Conservation (phyloP, 352 stramenopile genomes). For the Pythium aquatile region DNA sequence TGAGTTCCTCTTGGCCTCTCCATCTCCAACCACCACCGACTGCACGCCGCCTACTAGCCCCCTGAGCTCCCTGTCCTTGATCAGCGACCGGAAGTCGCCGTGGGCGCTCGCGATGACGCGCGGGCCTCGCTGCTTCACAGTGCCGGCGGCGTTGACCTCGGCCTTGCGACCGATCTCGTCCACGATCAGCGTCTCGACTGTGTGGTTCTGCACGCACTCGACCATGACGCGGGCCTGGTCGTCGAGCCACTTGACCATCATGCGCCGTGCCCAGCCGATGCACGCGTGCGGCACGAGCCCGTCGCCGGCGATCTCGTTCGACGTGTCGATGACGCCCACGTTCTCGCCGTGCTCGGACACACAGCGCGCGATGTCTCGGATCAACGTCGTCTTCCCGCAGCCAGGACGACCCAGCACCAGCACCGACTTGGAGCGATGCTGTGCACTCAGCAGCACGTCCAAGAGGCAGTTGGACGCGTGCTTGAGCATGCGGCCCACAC, state of each 20-base stretch:
- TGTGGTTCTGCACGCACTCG: slow-evolving; percentile 91
- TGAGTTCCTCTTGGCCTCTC: slow-evolving; percentile 34
- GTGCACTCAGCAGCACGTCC: slow-evolving; percentile 56
- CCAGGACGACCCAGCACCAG: slow-evolving; percentile 63
- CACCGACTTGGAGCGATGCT: slow-evolving; percentile 50
- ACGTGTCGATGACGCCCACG: slow-evolving; percentile 88
- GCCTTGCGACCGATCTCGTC: slow-evolving; percentile 85
- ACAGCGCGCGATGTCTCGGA: slow-evolving; percentile 71
- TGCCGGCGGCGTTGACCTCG: slow-evolving; percentile 75
- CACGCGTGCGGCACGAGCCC: slow-evolving; percentile 76
- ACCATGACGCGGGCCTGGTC: slow-evolving; percentile 80
- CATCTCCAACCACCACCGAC: slow-evolving; percentile 62
- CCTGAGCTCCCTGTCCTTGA: slow-evolving; percentile 83
- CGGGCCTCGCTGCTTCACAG: slow-evolving; percentile 69
- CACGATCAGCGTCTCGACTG: slow-evolving; percentile 82
- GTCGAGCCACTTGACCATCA: slow-evolving; percentile 80
- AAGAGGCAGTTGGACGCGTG: slow-evolving; percentile 61
- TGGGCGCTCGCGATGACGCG: slow-evolving; percentile 85
- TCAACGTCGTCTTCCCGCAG: slow-evolving; percentile 85
- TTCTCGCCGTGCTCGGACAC: slow-evolving; percentile 66
- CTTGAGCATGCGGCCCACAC: slow-evolving; percentile 60
- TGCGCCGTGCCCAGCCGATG: slow-evolving; percentile 64
- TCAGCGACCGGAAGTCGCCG: slow-evolving; percentile 75
- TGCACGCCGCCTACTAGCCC: slow-evolving; percentile 76
- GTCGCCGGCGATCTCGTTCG: slow-evolving; percentile 90